These are phyloP conservation scores for Pseudopithomyces chartarum DNA, from an alignment of 2,329 filamentous ascomycete genomes.

Conservation along the genomic window DNA sequence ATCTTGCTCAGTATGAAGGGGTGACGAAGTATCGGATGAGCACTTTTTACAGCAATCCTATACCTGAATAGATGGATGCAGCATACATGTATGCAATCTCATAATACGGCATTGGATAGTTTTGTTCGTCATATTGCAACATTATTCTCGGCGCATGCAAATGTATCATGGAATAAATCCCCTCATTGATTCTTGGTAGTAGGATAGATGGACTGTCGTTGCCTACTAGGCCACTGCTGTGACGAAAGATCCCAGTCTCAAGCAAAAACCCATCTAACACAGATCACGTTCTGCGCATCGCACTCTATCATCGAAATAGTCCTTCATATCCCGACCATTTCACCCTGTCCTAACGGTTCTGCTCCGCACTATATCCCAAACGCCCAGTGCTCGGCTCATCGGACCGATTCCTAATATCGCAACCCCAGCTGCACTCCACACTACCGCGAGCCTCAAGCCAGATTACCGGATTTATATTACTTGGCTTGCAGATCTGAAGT, in stretches of 20 bases:
- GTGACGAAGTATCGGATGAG: constrained; percentile 63
- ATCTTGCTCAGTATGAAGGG: constrained; percentile 59
- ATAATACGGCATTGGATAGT: neutral
- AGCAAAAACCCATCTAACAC: too few relatives aligned
- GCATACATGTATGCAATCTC: neutral
- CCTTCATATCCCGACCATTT: neutral
- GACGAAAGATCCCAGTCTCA: too few relatives aligned
- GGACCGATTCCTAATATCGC: constrained; percentile 1
- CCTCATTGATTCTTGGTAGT: too few relatives aligned
- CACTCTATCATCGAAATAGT: too few relatives aligned
- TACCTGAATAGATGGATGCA: neutral
- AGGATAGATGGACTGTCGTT: too few relatives aligned
- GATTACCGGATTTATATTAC: neutral
- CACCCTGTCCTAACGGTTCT: neutral
- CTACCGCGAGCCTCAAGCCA: constrained; percentile 1
- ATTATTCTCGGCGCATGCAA: neutral
- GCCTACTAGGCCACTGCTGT: too few relatives aligned
- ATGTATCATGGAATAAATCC: too few relatives aligned
- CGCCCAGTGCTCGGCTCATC: neutral
- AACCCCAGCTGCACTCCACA: constrained; percentile 1
- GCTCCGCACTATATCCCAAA: neutral
- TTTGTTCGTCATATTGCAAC: neutral
- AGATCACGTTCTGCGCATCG: too few relatives aligned
- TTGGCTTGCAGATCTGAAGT: neutral
- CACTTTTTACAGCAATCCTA: constrained; percentile 29